These are phyloP conservation scores for Heimioporus sp. DNA, from an alignment of 768 basidiomycete species.

Conservation along the genomic window DNA sequence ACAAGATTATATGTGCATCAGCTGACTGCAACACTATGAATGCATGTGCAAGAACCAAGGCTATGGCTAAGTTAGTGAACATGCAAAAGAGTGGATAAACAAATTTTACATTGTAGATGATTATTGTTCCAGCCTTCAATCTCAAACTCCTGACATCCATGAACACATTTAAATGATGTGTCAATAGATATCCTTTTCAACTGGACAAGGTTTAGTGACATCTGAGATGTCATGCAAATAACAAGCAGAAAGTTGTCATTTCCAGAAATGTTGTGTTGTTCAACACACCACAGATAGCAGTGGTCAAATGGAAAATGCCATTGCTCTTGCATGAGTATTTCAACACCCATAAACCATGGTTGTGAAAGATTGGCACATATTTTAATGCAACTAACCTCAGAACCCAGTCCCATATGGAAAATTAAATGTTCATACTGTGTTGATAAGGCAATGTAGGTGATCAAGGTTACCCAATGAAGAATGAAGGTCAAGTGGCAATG, in stretches of 20 bases:
- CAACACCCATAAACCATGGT: no score
- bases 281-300: not conserved
- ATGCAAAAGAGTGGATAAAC: no score
- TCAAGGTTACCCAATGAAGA: not conserved
- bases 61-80: no score
- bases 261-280: not conserved
- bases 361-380: no score
- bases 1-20: conserved; percentile 22
- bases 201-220: not conserved
- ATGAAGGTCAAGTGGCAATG: not conserved
- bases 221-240: not conserved
- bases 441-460: not conserved
- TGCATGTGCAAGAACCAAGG: conserved; percentile 12
- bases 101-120: not conserved
- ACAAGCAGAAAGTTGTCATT: not conserved
- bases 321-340: no score
- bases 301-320: no score
- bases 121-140: not conserved
- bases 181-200: not conserved
- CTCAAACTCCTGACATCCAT: not conserved
- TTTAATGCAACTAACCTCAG: not conserved
- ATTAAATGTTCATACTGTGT: not conserved
- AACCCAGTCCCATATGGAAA: not conserved
- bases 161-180: not conserved
- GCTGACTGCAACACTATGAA: conserved; percentile 29